Percentiles rank a stretch among this genome's conserved stretches.
These are phyloP conservation scores for Stylosanthes scabra DNA, from an alignment of 331 rosid genomes.

Conservation along the genomic window DNA sequence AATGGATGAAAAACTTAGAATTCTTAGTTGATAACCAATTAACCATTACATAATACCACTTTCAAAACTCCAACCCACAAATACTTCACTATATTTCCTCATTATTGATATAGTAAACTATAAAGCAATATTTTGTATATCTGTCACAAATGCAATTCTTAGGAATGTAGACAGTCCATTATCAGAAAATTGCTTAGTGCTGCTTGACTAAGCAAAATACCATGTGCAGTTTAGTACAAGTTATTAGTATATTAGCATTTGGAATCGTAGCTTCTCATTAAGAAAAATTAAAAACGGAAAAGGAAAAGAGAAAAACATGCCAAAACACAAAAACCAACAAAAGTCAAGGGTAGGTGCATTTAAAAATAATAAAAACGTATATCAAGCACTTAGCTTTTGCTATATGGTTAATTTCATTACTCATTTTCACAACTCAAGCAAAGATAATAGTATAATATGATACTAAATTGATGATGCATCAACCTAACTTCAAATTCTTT, in stretches of 20 bases:
- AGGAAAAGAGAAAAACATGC: not conserved
- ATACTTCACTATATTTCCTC: not conserved
- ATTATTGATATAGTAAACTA: not conserved
- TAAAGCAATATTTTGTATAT: slow-evolving; percentile 5
- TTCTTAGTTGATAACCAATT: not conserved
- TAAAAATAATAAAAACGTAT: not conserved
- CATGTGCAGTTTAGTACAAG: not conserved
- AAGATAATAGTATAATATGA: too few species aligned
- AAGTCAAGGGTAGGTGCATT: not conserved
- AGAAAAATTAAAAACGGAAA: too few species aligned
- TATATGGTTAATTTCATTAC: too few species aligned
- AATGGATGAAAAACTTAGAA: not conserved
- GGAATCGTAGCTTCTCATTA: too few species aligned
- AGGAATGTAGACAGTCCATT: not conserved
- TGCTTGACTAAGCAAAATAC: too few species aligned
- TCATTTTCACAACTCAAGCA: too few species aligned
- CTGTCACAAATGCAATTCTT: not conserved
- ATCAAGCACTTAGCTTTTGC: too few species aligned
- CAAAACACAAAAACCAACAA: slow-evolving; percentile 9
- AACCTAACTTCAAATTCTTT: too few species aligned
- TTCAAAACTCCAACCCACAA: not conserved
- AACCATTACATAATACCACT: not conserved
- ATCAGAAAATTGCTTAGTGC: slow-evolving; percentile 1
- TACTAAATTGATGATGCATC: too few species aligned
- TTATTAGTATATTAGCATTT: not conserved